These are phyloP conservation scores for Lineolata rhizophorae DNA, from an alignment of 495 filamentous ascomycete species.

Conservation along the genomic window DNA sequence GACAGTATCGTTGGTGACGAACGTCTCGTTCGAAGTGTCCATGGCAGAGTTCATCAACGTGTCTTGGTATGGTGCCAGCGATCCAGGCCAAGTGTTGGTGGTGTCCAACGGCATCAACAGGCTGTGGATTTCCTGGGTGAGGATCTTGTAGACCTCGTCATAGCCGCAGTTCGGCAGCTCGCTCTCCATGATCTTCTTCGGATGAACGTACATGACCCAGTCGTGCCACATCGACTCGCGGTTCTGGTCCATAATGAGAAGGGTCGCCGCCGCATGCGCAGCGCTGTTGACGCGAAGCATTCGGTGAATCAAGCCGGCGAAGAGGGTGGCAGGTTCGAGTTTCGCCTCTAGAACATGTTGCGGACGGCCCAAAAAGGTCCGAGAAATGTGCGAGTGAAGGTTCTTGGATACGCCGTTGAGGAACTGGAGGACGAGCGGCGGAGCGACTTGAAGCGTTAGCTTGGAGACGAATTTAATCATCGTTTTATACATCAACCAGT, in stretches of 20 bases:
- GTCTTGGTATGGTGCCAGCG: too few species aligned
- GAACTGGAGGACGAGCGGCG: slow-evolving; percentile 58
- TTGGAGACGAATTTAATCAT: slow-evolving; percentile 80
- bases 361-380: slow-evolving; percentile 62
- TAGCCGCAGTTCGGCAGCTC: slow-evolving; percentile 33
- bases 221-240: slow-evolving; percentile 85
- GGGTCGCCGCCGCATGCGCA: slow-evolving; percentile 63
- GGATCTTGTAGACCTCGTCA: slow-evolving; percentile 44
- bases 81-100: too few species aligned
- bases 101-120: slow-evolving; percentile 42
- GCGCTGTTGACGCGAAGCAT: slow-evolving; percentile 78
- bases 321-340: slow-evolving; percentile 69
- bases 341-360: slow-evolving; percentile 67
- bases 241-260: slow-evolving; percentile 48
- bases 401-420: slow-evolving; percentile 65
- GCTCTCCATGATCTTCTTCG: slow-evolving; percentile 26
- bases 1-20: slow-evolving; percentile 28
- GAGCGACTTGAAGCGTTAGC: slow-evolving; percentile 72
- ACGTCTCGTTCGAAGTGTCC: slow-evolving; percentile 23
- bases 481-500: slow-evolving; percentile 85
- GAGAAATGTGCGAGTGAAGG: slow-evolving; percentile 53
- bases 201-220: slow-evolving; percentile 61
- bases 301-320: slow-evolving; percentile 63
- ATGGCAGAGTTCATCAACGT: slow-evolving; percentile 28
- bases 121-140: slow-evolving; percentile 51